phyloP scores from a whole-genome alignment of 495 filamentous ascomycete species.

The Penicillium bialowiezense region DNA sequence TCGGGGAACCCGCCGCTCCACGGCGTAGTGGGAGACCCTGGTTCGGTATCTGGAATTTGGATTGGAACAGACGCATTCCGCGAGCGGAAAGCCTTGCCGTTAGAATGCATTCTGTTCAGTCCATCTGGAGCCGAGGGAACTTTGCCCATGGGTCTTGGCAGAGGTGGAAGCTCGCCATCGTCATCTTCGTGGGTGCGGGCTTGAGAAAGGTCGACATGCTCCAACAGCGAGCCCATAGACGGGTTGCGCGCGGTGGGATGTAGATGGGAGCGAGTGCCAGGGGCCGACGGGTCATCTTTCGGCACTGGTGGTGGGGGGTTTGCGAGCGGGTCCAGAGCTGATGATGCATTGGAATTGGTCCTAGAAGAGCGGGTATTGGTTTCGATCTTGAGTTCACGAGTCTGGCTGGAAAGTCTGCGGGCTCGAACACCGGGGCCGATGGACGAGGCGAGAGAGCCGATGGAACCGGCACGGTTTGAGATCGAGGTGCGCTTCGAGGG shows the following conservation, averaged over 20 bases:
- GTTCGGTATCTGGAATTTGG: slow-evolving; percentile 64
- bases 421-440: slow-evolving; percentile 63
- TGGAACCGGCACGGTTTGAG: slow-evolving; percentile 28
- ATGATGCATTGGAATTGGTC: slow-evolving; percentile 35
- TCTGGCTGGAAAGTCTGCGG: slow-evolving; percentile 77
- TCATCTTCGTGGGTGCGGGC: slow-evolving; percentile 42
- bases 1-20: slow-evolving; percentile 64
- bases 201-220: slow-evolving; percentile 36
- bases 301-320: slow-evolving; percentile 27
- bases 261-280: slow-evolving; percentile 19
- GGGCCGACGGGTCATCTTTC: slow-evolving; percentile 25
- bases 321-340: slow-evolving; percentile 35
- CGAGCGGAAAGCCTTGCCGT: slow-evolving; percentile 64
- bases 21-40: slow-evolving; percentile 72
- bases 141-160: slow-evolving; percentile 47
- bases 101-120: slow-evolving; percentile 77
- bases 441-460: slow-evolving; percentile 30
- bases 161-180: slow-evolving; percentile 33
- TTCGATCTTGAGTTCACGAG: slow-evolving; percentile 87
- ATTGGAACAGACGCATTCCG: slow-evolving; percentile 77
- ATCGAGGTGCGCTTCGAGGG: slow-evolving; percentile 19
- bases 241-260: slow-evolving; percentile 29
- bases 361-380: slow-evolving; percentile 54
- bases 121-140: slow-evolving; percentile 50
- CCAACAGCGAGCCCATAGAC: slow-evolving; percentile 31